Percentiles rank a stretch among this genome's conserved stretches.
phyloP scores from a whole-genome alignment of 2,329 filamentous ascomycete species.

The Monilinia laxa region DNA sequence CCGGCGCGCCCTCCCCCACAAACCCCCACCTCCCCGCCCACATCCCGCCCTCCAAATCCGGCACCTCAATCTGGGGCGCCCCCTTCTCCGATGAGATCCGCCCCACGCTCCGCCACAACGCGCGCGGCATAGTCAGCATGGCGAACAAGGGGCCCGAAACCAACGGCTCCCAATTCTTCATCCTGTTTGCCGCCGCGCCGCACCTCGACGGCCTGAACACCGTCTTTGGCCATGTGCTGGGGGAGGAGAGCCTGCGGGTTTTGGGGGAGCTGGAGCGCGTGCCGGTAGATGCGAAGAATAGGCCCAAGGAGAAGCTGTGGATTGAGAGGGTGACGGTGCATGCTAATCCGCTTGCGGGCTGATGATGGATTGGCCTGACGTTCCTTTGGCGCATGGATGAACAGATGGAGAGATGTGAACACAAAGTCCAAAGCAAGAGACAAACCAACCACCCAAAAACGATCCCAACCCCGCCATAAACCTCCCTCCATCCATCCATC shows the following conservation, averaged over 20 bases:
- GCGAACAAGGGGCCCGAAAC: constrained; percentile 73
- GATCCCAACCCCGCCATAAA: too few species aligned
- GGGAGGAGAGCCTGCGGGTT: constrained; percentile 62
- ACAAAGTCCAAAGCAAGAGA: too few species aligned
- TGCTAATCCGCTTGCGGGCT: constrained; percentile 39
- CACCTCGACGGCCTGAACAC: constrained; percentile 84
- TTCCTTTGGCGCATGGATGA: neutral
- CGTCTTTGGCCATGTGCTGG: constrained; percentile 74
- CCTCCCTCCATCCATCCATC: too few species aligned
- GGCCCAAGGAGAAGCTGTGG: constrained; percentile 64
- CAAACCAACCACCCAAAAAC: too few species aligned
- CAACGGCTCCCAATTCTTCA: constrained; percentile 80
- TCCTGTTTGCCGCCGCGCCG: constrained; percentile 73
- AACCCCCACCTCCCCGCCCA: constrained; percentile 50
- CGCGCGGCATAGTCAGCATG: constrained; percentile 72
- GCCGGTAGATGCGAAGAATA: constrained; percentile 74
- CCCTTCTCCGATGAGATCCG: constrained; percentile 80
- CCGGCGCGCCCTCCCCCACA: constrained; percentile 59
- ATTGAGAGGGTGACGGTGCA: constrained; percentile 73
- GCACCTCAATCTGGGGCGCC: constrained; percentile 70
- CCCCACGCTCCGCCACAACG: constrained; percentile 65
- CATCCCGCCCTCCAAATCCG: constrained; percentile 62
- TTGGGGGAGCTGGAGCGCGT: constrained; percentile 70
- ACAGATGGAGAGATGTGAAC: too few species aligned
- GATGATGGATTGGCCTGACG: too few species aligned